phyloP scores from a whole-genome alignment of 2,329 filamentous ascomycete genomes.

The Bimuria novae-zelandiae region DNA sequence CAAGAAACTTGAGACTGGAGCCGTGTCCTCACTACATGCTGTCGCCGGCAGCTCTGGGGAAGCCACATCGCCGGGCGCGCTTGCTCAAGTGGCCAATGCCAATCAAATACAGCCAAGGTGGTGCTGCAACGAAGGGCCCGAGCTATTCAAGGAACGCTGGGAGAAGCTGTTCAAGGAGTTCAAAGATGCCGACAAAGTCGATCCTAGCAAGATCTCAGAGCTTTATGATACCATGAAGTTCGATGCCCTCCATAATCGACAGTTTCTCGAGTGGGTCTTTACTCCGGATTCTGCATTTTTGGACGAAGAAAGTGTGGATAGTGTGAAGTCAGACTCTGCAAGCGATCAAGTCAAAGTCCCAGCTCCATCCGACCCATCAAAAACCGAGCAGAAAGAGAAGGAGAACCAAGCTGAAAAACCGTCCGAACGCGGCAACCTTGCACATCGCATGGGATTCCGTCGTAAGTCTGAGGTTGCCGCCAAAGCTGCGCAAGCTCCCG shows the following conservation, averaged over 20 bases:
- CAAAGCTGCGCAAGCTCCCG: slow-evolving; percentile 18
- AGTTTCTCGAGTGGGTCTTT: slow-evolving; percentile 97
- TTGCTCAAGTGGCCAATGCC: slow-evolving; percentile 39
- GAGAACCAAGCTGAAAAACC: slow-evolving; percentile 48
- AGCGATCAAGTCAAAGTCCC: slow-evolving; percentile 33
- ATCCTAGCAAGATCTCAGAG: slow-evolving; percentile 98
- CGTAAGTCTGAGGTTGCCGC: slow-evolving; percentile 53
- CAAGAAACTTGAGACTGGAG: slow-evolving; percentile 71
- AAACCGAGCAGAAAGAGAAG: slow-evolving; percentile 37
- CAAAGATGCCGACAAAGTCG: slow-evolving; percentile 94
- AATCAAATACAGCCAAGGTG: slow-evolving; percentile 79
- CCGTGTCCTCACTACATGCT: slow-evolving; percentile 64
- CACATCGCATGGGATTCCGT: slow-evolving; percentile 58
- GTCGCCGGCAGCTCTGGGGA: slow-evolving; percentile 32
- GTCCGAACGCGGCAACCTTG: slow-evolving; percentile 44
- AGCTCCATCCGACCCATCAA: slow-evolving; percentile 37
- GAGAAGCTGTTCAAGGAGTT: slow-evolving; percentile 98
- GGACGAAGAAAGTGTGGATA: slow-evolving; percentile 59
- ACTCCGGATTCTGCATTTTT: slow-evolving; percentile 81
- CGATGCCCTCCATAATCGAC: slow-evolving; percentile 93
- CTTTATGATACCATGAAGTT: slow-evolving; percentile 99
- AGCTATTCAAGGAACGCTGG: slow-evolving; percentile 95
- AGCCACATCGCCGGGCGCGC: slow-evolving; percentile 47
- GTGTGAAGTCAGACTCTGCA: slow-evolving; percentile 36
- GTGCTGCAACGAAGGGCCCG: slow-evolving; percentile 95